Conservation (phyloP, 2,329 filamentous ascomycete genomes). For the Aspergillus sp. region DNA sequence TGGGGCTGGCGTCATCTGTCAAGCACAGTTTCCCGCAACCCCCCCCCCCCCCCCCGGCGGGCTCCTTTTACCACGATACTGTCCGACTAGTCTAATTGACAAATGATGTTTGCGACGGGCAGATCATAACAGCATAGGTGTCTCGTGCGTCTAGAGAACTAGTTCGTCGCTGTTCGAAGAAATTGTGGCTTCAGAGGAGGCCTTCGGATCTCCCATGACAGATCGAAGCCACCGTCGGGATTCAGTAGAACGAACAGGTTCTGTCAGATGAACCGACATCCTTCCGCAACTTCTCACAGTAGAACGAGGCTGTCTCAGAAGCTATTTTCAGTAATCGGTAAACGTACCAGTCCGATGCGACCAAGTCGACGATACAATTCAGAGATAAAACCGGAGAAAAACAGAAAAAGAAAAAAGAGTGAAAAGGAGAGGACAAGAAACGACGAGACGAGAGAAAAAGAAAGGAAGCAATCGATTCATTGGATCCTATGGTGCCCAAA, state of each 20-base stretch:
- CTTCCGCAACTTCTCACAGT: neutral
- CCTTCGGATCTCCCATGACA: neutral
- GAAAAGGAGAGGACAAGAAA: neutral
- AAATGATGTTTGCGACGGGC: neutral
- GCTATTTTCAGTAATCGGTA: neutral
- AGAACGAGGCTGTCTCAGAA: neutral
- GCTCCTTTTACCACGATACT: neutral
- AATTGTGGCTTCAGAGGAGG: neutral
- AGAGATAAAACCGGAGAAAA: neutral
- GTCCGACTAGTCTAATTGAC: neutral
- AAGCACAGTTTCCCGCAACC: slow-evolving; percentile 2
- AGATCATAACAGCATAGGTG: neutral
- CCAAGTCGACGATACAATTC: neutral
- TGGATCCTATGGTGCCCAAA: neutral
- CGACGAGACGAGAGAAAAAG: neutral
- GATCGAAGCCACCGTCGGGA: neutral
- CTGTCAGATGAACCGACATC: neutral
- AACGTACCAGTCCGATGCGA: neutral
- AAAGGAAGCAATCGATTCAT: neutral
- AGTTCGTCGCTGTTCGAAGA: neutral
- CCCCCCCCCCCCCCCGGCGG: no score
- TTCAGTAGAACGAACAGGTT: neutral
- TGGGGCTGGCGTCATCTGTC: slow-evolving; percentile 18
- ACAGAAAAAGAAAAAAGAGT: neutral
- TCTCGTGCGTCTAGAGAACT: neutral